phyloP scores from a whole-genome alignment of 2,329 filamentous ascomycete species.

The Exophiala alcalophila region DNA sequence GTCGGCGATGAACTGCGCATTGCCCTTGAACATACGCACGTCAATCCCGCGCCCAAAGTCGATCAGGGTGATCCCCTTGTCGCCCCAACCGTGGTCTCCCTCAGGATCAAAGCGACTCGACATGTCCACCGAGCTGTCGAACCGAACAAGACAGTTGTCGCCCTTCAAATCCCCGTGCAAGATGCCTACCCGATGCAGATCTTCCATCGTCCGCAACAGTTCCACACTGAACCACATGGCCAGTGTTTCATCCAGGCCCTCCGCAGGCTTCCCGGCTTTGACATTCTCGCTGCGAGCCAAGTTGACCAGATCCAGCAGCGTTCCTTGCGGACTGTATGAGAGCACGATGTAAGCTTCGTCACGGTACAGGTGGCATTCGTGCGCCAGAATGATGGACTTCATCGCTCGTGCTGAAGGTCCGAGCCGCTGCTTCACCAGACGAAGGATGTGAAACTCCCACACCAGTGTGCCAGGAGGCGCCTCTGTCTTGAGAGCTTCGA shows the following conservation, averaged over 20 bases:
- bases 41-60: conserved; percentile 95
- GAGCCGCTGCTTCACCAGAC: conserved; percentile 72
- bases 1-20: conserved; percentile 87
- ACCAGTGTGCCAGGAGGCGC: conserved; percentile 62
- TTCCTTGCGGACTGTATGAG: conserved; percentile 84
- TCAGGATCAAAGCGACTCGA: conserved; percentile 68
- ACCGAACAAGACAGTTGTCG: conserved; percentile 89
- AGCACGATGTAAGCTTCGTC: conserved; percentile 89
- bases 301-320: conserved; percentile 92
- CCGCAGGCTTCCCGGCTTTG: conserved; percentile 45
- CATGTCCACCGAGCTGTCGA: conserved; percentile 46
- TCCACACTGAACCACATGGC: conserved; percentile 96
- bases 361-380: conserved; percentile 87
- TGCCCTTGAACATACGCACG: conserved; percentile 74
- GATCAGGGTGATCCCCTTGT: conserved; percentile 79
- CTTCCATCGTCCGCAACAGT: conserved; percentile 83
- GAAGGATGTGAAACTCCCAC: conserved; percentile 98
- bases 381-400: conserved; percentile 74
- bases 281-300: conserved; percentile 67
- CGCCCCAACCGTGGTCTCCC: conserved; percentile 73
- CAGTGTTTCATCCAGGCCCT: conserved; percentile 75
- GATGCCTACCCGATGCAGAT: conserved; percentile 73
- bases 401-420: conserved; percentile 62
- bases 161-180: conserved; percentile 93
- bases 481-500: conserved; percentile 95